phyloP scores from a whole-genome alignment of 768 basidiomycete species.

The Collybiopsis confluens region DNA sequence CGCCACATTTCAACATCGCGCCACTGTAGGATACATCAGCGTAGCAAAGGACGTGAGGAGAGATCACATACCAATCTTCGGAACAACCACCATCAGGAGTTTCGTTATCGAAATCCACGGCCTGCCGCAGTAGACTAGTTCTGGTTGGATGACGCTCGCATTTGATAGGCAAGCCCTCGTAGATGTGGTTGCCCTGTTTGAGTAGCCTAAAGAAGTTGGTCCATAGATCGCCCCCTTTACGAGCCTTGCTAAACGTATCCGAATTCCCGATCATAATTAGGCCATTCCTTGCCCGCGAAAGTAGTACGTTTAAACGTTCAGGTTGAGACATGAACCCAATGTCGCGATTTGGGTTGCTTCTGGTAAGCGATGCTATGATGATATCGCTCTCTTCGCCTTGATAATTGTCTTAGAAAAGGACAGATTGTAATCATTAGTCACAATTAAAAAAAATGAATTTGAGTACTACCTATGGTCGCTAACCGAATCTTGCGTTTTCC shows the following conservation, averaged over 20 bases:
- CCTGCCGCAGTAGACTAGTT: conserved; percentile 32
- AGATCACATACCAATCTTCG: conserved; percentile 47
- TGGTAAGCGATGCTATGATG: conserved; percentile 55
- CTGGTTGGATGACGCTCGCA: conserved; percentile 53
- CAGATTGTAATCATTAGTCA: conserved; percentile 4
- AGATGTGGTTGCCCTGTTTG: conserved; percentile 38
- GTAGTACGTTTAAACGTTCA: conserved; percentile 66
- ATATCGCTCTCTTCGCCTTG: conserved; percentile 75
- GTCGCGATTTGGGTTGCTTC: conserved; percentile 50
- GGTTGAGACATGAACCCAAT: conserved; percentile 73
- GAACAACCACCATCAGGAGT: conserved; percentile 64
- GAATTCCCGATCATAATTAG: conserved; percentile 66
- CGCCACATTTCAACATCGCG: conserved; percentile 40
- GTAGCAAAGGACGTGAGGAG: not conserved
- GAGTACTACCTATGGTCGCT: conserved; percentile 56
- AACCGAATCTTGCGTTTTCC: conserved; percentile 48
- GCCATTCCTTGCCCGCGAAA: conserved; percentile 64
- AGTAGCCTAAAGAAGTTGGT: conserved; percentile 42
- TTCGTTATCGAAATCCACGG: conserved; percentile 44
- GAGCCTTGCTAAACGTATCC: conserved; percentile 50
- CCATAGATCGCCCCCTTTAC: conserved; percentile 53
- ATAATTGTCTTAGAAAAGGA: conserved; percentile 60
- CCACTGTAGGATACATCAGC: conserved; percentile 33
- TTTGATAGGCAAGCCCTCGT: conserved; percentile 53
- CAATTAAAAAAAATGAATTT: too few species aligned